Conservation (phyloP, 1,139 yeast genomes). For the Yamadazyma diddensiae region DNA sequence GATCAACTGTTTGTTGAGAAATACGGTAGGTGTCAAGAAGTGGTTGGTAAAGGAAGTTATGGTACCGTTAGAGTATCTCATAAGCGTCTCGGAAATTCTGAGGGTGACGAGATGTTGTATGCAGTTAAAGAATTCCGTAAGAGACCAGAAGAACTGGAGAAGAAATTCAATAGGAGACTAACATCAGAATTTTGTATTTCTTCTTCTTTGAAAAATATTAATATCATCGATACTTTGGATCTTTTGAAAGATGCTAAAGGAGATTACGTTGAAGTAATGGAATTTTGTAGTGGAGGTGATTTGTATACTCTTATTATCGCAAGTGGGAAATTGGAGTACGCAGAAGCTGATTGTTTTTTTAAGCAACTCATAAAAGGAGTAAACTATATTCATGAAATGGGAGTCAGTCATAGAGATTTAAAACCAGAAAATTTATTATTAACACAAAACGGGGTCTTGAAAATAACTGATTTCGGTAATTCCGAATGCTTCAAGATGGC, state of each 20-base stretch:
- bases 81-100: slow-evolving; percentile 24
- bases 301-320: slow-evolving; percentile 81
- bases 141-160: slow-evolving; percentile 41
- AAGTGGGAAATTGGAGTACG: slow-evolving; percentile 76
- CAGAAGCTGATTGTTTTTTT: slow-evolving; percentile 94
- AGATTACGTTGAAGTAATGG: slow-evolving; percentile 95
- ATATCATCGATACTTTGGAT: slow-evolving; percentile 82
- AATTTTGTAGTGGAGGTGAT: slow-evolving; percentile 94
- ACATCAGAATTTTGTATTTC: slow-evolving; percentile 49
- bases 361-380: slow-evolving; percentile 90
- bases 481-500: slow-evolving; percentile 96
- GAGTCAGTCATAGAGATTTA: slow-evolving; percentile 91
- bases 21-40: slow-evolving; percentile 50
- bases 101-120: slow-evolving; percentile 34
- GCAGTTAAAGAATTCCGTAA: slow-evolving; percentile 49
- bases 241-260: slow-evolving; percentile 87
- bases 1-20: slow-evolving; percentile 46
- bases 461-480: slow-evolving; percentile 94
- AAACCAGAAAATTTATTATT: slow-evolving; percentile 90
- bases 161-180: slow-evolving; percentile 42
- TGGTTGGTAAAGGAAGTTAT: slow-evolving; percentile 47
- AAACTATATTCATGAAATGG: slow-evolving; percentile 95
- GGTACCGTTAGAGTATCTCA: slow-evolving; percentile 49
- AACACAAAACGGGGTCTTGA: slow-evolving; percentile 75
- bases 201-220: slow-evolving; percentile 44